Percentiles rank a stretch among this genome's conserved stretches.
These are phyloP conservation scores for Ambrosia artemisiifolia DNA, from an alignment of 129 eudicot genomes.

Conservation along the genomic window DNA sequence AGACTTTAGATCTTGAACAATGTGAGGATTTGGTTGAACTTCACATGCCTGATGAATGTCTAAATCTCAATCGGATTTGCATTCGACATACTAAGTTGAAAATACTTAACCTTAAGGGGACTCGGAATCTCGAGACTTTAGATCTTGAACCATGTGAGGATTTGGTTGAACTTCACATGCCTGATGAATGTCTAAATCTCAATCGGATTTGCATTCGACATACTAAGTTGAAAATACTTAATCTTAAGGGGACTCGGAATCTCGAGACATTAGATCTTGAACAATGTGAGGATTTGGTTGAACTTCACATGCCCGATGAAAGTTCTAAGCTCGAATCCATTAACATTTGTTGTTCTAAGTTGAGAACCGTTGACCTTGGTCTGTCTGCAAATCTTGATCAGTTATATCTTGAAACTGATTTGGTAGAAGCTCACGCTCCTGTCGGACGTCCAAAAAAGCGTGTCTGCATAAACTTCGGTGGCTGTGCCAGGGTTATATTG, in stretches of 20 bases:
- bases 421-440: background rate
- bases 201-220: background rate
- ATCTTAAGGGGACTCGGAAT: background rate
- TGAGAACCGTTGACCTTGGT: slow-evolving; percentile 12
- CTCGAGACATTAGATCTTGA: background rate
- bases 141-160: background rate
- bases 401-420: background rate
- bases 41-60: background rate
- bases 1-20: background rate
- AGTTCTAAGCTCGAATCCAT: background rate
- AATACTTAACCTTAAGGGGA: background rate
- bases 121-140: background rate
- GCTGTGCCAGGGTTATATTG: background rate
- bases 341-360: background rate
- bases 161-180: slow-evolving; percentile 2
- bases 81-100: background rate
- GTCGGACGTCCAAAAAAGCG: background rate
- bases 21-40: background rate
- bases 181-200: background rate
- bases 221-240: background rate
- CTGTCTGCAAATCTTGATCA: background rate
- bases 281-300: background rate
- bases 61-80: background rate
- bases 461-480: background rate
- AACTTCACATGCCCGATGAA: background rate